Evolutionary conservation across 2,329 filamentous ascomycete species (phyloP).

Genomic region (Chaetothyriales sp.): DNA sequence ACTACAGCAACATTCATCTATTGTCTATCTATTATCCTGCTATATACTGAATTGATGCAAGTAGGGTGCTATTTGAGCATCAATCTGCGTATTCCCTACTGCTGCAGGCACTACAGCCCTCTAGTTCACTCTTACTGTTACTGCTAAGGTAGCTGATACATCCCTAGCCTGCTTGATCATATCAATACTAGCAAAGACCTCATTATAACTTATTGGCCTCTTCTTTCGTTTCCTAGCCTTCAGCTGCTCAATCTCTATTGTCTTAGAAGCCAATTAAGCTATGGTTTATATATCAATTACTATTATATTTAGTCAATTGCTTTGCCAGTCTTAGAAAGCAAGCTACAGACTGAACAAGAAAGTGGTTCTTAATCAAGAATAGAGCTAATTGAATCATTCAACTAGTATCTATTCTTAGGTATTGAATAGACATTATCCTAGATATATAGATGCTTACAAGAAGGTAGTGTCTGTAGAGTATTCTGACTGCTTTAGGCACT

Average conservation of each 20-base stretch:
- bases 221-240: background rate
- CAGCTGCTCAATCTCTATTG: background rate
- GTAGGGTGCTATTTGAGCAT: background rate
- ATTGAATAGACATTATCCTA: background rate
- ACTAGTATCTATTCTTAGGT: background rate
- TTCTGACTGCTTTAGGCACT: no score
- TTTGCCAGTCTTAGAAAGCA: slow-evolving; percentile 2
- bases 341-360: background rate
- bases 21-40: background rate
- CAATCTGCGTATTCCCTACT: background rate
- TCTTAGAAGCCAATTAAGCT: background rate
- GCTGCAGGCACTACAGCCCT: background rate
- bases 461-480: no score
- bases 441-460: no score
- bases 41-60: slow-evolving; percentile 1
- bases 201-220: slow-evolving; percentile 1
- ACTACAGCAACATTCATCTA: background rate
- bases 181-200: slow-evolving; percentile 2
- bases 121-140: no score
- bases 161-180: no score
- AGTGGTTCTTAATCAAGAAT: background rate
- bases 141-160: no score
- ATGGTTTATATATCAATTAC: background rate
- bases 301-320: background rate
- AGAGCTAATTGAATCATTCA: background rate